These are phyloP conservation scores for Claviceps monticola DNA, from an alignment of 2,329 filamentous ascomycete species.

Conservation along the genomic window DNA sequence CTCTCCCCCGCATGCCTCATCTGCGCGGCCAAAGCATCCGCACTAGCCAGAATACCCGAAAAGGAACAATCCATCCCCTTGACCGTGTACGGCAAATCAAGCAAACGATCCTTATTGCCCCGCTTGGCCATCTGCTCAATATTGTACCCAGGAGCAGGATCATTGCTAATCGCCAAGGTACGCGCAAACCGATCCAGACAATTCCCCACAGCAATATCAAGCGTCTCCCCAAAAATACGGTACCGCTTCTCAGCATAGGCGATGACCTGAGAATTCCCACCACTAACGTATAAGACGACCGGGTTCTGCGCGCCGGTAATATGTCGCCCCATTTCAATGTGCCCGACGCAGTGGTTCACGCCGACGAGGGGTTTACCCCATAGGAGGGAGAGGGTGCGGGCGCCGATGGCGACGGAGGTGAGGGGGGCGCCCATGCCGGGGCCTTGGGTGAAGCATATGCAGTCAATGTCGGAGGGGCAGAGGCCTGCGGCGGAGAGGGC, in stretches of 20 bases:
- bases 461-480: conserved; percentile 59
- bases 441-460: conserved; percentile 89
- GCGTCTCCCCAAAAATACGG: conserved; percentile 92
- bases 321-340: conserved; percentile 94
- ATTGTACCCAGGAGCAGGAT: conserved; percentile 94
- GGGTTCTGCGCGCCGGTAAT: conserved; percentile 87
- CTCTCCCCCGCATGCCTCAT: conserved; percentile 36
- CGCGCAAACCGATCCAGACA: conserved; percentile 92
- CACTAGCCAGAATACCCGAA: conserved; percentile 73
- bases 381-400: conserved; percentile 65
- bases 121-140: conserved; percentile 84
- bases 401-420: conserved; percentile 72
- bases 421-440: conserved; percentile 95
- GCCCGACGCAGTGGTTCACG: conserved; percentile 95
- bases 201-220: conserved; percentile 96
- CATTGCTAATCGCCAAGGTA: conserved; percentile 82
- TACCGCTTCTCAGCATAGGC: conserved; percentile 91
- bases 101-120: conserved; percentile 43
- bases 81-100: conserved; percentile 88
- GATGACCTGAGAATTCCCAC: conserved; percentile 96
- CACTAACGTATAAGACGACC: conserved; percentile 88
- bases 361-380: conserved; percentile 85
- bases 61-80: conserved; percentile 99
- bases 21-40: conserved; percentile 65
- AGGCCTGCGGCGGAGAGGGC: conserved; percentile 57